Evolutionary conservation across 208 protist species (phyloP).

Genomic region (Leishmania tarentolae): DNA sequence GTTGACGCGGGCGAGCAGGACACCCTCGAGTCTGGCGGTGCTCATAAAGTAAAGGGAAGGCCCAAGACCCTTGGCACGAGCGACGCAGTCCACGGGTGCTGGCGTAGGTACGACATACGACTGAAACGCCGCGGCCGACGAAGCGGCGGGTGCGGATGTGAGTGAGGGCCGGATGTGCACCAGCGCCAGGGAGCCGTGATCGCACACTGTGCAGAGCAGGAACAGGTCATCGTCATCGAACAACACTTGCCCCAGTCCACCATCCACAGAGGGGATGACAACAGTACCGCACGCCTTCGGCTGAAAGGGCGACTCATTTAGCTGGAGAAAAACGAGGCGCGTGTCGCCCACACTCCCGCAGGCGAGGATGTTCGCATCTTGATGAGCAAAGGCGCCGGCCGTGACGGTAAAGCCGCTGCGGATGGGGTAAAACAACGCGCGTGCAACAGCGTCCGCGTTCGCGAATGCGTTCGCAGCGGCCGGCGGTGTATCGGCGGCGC

Average conservation of each 20-base stretch:
- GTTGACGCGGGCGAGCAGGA: constrained; percentile 66
- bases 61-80: constrained; percentile 51
- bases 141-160: constrained; percentile 3
- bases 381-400: constrained; percentile 50
- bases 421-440: constrained; percentile 72
- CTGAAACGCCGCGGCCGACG: constrained; percentile 9
- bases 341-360: constrained; percentile 55
- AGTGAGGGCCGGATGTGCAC: constrained; percentile 29
- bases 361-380: constrained; percentile 60
- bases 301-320: constrained; percentile 38
- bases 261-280: constrained; percentile 52
- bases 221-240: constrained; percentile 80
- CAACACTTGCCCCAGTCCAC: constrained; percentile 50
- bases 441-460: constrained; percentile 24
- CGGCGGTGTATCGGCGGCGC: background rate
- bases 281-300: constrained; percentile 13
- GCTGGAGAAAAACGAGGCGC: constrained; percentile 60
- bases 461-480: background rate
- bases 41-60: constrained; percentile 65
- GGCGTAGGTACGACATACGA: constrained; percentile 43
- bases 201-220: constrained; percentile 57
- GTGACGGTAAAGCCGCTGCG: constrained; percentile 40
- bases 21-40: constrained; percentile 55
- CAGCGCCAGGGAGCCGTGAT: constrained; percentile 45
- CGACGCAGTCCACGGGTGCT: constrained; percentile 57